Evolutionary conservation across 1,284 basidiomycete genomes (phyloP), one percentile per base, ranked within the genome.

Genomic region (Rhodotorula sp.): DNA sequence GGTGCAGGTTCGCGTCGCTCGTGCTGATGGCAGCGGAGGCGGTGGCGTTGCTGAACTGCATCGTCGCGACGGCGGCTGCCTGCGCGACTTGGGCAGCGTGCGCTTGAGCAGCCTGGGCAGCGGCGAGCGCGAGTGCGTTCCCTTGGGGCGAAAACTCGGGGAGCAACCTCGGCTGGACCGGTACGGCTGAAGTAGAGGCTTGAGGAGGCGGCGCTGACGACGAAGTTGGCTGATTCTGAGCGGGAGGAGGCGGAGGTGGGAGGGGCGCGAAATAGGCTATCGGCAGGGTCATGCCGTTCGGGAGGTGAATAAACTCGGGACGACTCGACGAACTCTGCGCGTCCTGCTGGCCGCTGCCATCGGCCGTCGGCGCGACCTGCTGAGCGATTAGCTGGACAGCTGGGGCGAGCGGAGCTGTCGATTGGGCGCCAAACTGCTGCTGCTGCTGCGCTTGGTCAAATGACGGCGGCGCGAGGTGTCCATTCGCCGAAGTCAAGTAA

Each of bases 391-490:
- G 30, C n/a, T 54, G n/a, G 17, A 26, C 42, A 54, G 17, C 29
- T 45, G 54, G 44, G 20, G 20, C 26, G 17, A 20, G 37, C 24
- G 22, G 15, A 15, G 30, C 10, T 46, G 42, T 14, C 20, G 12
- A 22, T 29, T 48, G 10, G 12, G 30, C 15, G 42, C 30, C 44
- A 45, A 53, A 29, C 37, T 42, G 37, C 37, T 42, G 37, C 37
- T 33, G 33, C 33, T 33, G 33, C 33, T 33, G 33, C 8, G 10
- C 37, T 12, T 20, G 30, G 15, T 54, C 22, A 51, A 51, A n/a
- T 24, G 53, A 17, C 15, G 68, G 68, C 3, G 68, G 64, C 10
- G 64, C 64, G 37, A 70, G 68, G 20, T 66, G 64, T 1, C 68
- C 68, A 24, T 63, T 46, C 37, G 56, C 24, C 37, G 61, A 48